Evolutionary conservation across 768 basidiomycete species (phyloP).

Genomic region (Sarcodon sp.): DNA sequence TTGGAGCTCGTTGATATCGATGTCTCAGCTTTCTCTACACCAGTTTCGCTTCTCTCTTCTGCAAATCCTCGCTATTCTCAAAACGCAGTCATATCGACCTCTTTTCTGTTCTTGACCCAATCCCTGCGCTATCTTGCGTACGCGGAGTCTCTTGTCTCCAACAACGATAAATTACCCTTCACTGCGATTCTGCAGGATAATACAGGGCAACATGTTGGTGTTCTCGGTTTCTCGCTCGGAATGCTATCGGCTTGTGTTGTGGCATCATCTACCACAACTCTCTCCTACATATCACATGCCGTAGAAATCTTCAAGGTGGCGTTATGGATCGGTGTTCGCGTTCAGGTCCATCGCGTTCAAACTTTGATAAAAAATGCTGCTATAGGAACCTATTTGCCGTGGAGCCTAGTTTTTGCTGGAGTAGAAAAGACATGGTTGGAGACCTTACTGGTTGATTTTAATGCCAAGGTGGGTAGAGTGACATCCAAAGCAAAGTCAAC

Average conservation of each 20-base stretch:
- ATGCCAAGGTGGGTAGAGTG: conserved; percentile 11
- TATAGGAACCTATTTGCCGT: conserved; percentile 19
- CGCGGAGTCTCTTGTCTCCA: too few relatives aligned
- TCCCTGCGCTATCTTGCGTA: neutral
- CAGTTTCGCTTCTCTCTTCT: neutral
- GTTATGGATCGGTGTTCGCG: conserved; percentile 39
- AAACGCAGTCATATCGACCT: neutral
- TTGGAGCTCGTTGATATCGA: neutral
- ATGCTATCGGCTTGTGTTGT: conserved; percentile 40
- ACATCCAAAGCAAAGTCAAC: too few relatives aligned
- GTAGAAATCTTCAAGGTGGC: conserved; percentile 37
- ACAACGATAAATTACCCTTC: conserved; percentile 8
- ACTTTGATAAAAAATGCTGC: conserved; percentile 5
- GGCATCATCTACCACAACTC: conserved; percentile 24
- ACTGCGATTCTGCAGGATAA: conserved; percentile 21
- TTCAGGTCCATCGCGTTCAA: conserved; percentile 16
- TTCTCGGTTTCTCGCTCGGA: conserved; percentile 46
- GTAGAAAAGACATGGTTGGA: conserved; percentile 14
- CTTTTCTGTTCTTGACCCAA: neutral
- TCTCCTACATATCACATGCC: conserved; percentile 29
- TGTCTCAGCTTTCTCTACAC: neutral
- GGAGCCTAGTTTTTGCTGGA: conserved; percentile 31
- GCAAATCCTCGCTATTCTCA: neutral
- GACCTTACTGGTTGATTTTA: conserved; percentile 13
- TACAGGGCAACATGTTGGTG: conserved; percentile 18